Evolutionary conservation across 2,329 filamentous ascomycete genomes (phyloP), one percentile per base, ranked within the genome.

Genomic region (Dothidotthia symphoricarpi): DNA sequence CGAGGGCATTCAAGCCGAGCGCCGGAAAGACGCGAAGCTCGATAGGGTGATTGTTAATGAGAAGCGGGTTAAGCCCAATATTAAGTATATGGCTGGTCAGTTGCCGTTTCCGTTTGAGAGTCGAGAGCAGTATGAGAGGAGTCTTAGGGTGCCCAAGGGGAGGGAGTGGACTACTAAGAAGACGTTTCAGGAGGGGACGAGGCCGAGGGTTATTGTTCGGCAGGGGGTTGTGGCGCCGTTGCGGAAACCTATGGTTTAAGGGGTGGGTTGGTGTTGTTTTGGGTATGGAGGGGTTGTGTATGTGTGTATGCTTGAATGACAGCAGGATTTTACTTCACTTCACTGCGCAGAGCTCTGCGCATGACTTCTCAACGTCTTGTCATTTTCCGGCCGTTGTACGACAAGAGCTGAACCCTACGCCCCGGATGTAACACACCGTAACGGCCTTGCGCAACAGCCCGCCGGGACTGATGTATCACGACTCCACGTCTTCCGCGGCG

Each of bases 151-250:
- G 51, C 93, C 93, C 1, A 81, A 97, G 44, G 93, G 93, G 1
- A 88, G 86, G 12, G 91, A 98, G 69, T 98, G 91, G 90, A 82
- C 83, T 53, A 97, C 91, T n/a, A 96, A 95, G 78, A 82, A 88
- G 72, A 88, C 86, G 11, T 93, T 93, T 77, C 90, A 97, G 74
- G 81, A 85, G 55, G 80, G 80, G 45, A 95, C 86, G 43, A 95
- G 91, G 77, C 93, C 93, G 41, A 81, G 88, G 56, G 79, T 97
- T 51, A 75, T 97, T 66, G 74, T 95, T 66, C 96, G 95, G 75
- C 87, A 90, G 70, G 93, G 93, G 31, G 89, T 98, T 67, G 93
- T 98, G 69, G 78, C 81, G 57, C 86, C 93, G 27, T 87, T 98
- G 79, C 81, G 84, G 41, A 90, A 86, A 71, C 91, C 91, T 13